Base-by-base conservation (phyloP, 2,329 filamentous ascomycete genomes). In the Hortaea sp. region DNA sequence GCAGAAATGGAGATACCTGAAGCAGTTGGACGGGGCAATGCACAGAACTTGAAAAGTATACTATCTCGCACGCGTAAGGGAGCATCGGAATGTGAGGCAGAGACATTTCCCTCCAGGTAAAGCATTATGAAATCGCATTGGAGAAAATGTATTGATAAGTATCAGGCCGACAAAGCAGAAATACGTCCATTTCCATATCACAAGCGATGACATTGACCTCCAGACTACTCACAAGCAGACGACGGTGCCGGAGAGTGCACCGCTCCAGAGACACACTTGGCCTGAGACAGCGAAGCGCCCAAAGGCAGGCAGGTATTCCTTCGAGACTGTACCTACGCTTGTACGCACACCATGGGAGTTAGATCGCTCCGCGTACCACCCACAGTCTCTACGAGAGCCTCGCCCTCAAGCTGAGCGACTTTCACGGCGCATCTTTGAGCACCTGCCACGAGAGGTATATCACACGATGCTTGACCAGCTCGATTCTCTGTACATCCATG, bases 381-480 rank as follows among this genome's bases (percentile, higher is more conserved):
- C 29, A 29, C 46, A 45, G 10, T 46, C 50, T 12, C 40, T 40
- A 27, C 44, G 42, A 29, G 10, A 27, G 5, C 28, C 44, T 10
- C 30, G 30, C 20, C 27, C 6, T 51, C 38, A 7, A 5, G n/a
- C 12, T 34, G 31, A 31, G 32, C 48, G 41, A 20, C 46, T 66
- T 13, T 57, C 64, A 1, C 52, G 55, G 2, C 56, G 55, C n/a
- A 41, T 68, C 1, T 69, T 75, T 53, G 68, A 71, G 48, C 64
- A 65, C 12, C 53, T 80, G 5, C 76, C 77, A 0, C 61, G 67
- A 40, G 71, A 76, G 49, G 70, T 79, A 4, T 78, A 77, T 50
- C 70, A 76, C 46, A 74, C 69, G 47, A 75, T 81, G 34, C 51
- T 79, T 7, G 61, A 67, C 31, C 72, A 77, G 46, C 56, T 80